Conservation (phyloP, 164 flowering plant genomes). For the Umbilicus rupestris region DNA sequence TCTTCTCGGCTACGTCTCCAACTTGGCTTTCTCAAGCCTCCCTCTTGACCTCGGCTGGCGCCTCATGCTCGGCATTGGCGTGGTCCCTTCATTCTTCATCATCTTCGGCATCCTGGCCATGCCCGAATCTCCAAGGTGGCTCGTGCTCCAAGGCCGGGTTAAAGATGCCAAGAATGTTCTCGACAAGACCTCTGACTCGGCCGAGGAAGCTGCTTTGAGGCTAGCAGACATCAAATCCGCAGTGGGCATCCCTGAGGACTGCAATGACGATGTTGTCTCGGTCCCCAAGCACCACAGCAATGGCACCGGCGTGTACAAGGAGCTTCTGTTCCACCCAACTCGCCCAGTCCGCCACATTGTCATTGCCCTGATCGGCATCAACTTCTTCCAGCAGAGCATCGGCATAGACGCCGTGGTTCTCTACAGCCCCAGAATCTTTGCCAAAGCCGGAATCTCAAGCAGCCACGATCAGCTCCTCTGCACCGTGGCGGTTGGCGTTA, state of each 20-base stretch:
- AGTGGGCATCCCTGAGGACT: constrained; percentile 17
- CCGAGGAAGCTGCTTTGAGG: constrained; percentile 23
- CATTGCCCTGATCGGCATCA: constrained; percentile 36
- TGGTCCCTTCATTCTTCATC: constrained; percentile 30
- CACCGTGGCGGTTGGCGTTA: constrained; percentile 37
- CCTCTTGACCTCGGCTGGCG: constrained; percentile 27
- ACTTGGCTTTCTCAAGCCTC: constrained; percentile 29
- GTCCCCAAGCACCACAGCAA: background rate
- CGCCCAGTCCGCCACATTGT: constrained; percentile 30
- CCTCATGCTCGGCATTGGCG: constrained; percentile 32
- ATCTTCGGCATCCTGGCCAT: constrained; percentile 24
- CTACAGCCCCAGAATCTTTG: constrained; percentile 40
- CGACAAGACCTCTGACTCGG: constrained; percentile 21
- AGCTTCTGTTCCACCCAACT: constrained; percentile 24
- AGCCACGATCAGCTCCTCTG: constrained; percentile 20
- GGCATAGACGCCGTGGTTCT: constrained; percentile 39
- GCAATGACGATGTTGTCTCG: constrained; percentile 27
- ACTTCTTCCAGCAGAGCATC: constrained; percentile 34
- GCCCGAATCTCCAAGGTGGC: constrained; percentile 42
- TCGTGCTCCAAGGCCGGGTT: constrained; percentile 26
- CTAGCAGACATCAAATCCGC: constrained; percentile 26
- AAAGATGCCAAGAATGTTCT: constrained; percentile 32
- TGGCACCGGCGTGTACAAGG: constrained; percentile 9
- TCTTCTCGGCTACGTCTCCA: constrained; percentile 34
- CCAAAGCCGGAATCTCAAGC: constrained; percentile 29